phyloP scores from a whole-genome alignment of 495 filamentous ascomycete species.

The Lichina pygmaea region DNA sequence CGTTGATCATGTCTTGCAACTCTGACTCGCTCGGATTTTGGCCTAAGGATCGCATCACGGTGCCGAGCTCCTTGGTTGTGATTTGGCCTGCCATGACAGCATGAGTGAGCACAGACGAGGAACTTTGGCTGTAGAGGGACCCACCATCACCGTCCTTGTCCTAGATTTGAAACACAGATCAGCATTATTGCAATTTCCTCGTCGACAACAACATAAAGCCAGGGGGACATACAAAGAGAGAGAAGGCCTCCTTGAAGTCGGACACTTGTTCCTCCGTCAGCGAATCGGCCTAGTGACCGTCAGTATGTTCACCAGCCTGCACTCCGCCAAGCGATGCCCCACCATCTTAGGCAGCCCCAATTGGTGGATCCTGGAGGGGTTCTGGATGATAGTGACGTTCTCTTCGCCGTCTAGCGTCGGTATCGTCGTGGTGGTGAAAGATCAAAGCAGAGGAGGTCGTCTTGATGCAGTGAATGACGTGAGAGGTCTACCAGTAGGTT shows the following conservation, averaged over 20 bases:
- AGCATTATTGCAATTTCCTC: neutral
- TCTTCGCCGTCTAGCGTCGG: too few species aligned
- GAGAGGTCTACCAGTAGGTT: too few species aligned
- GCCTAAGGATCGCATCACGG: conserved; percentile 97
- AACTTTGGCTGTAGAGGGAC: conserved; percentile 14
- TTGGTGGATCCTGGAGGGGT: too few species aligned
- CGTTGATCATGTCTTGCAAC: conserved; percentile 99
- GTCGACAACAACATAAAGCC: neutral
- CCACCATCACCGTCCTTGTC: conserved; percentile 99
- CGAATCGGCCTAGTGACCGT: conserved; percentile 42
- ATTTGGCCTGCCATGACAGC: conserved; percentile 50
- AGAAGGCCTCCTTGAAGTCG: conserved; percentile 99
- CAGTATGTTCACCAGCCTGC: neutral
- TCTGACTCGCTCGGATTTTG: conserved; percentile 98
- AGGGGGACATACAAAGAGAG: conserved; percentile 69
- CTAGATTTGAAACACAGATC: conserved; percentile 20
- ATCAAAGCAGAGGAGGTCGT: too few species aligned
- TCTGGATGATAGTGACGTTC: too few species aligned
- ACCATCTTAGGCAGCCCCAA: too few species aligned
- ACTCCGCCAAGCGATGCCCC: too few species aligned
- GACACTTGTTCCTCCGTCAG: conserved; percentile 98
- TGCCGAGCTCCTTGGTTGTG: conserved; percentile 96
- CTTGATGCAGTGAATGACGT: too few species aligned
- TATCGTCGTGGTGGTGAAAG: too few species aligned
- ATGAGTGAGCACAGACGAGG: neutral